Conservation (phyloP, 1,284 basidiomycete genomes). For the Polyporus tsugae region DNA sequence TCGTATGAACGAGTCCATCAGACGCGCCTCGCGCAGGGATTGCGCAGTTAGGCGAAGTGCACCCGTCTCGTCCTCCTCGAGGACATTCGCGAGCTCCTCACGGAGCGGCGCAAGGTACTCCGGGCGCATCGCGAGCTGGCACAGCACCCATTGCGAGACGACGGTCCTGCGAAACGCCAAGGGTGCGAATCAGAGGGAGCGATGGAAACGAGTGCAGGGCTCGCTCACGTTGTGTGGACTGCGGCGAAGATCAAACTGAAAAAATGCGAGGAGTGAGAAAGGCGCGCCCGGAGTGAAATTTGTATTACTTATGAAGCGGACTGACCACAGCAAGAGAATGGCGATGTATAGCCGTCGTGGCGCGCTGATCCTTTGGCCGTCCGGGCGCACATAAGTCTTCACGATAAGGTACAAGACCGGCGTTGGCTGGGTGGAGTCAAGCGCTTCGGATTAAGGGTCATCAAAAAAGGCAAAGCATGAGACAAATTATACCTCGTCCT, state of each 20-base stretch:
- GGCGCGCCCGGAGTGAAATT: neutral
- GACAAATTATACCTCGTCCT: conserved; percentile 29
- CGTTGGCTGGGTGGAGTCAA: conserved; percentile 24
- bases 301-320: neutral
- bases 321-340: conserved; percentile 35
- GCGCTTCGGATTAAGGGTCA: neutral
- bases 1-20: conserved; percentile 48
- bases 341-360: conserved; percentile 32
- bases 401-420: conserved; percentile 35
- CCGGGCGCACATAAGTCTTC: conserved; percentile 32
- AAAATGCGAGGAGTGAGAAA: conserved; percentile 5
- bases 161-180: conserved; percentile 37
- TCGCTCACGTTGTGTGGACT: conserved; percentile 46
- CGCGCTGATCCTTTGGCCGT: conserved; percentile 30
- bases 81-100: conserved; percentile 46
- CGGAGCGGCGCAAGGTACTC: conserved; percentile 52
- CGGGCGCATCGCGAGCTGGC: conserved; percentile 50
- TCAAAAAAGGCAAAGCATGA: neutral
- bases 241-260: conserved; percentile 46
- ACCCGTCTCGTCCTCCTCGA: conserved; percentile 39
- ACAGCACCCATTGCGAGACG: conserved; percentile 51
- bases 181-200: neutral
- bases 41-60: conserved; percentile 40
- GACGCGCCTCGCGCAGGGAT: conserved; percentile 42
- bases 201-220: neutral